Base-by-base conservation (phyloP, 345 rosid species). In the Hibiscus mutabilis region DNA sequence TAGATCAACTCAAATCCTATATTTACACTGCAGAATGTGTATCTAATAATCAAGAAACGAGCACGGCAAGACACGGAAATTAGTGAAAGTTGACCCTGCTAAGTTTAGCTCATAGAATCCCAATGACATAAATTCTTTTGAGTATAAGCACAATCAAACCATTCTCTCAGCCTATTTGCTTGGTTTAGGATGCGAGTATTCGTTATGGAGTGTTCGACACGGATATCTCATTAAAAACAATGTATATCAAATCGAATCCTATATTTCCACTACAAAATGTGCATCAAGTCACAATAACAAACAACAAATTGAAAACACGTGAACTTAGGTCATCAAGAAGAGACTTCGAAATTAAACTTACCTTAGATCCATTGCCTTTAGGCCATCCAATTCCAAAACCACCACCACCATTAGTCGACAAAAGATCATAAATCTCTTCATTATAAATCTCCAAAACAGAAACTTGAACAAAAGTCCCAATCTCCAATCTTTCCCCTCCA, bases 381-480 rank as follows among this genome's bases (percentile, higher is more conserved):
- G 95, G 85, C 93, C 93, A 94, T 42, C 98, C 97, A 42, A 91
- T 42, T 46, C 91, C 93, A 7, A 89, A 79, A 60, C 89, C 90
- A 75, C 82, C 86, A 3, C 91, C 92, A 71, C 76, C 76, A 74
- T 79, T 86, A 31, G 77, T 86, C 0, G 96, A 86, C 73, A 95
- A 78, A 73, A 95, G 97, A 80, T 95, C 99, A 72, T 90, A 95
- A 63, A 95, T 89, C 40, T 95, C 99, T 64, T 95, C 99, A 62
- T 92, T 95, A 47, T 95, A 92, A 9, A 92, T 91, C 87, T 95
- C 99, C 77, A 95, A 46, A 78, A 95, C 97, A 59, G 93, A 82
- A 19, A 92, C 98, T 56, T 92, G 98, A 66, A 95, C 99, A 82
- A 89, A 95, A 0, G 85, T 73, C 0, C 82, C 81, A 29, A 80